These are phyloP conservation scores for Wakefieldia striispora DNA, from an alignment of 768 basidiomycete genomes.

Conservation along the genomic window DNA sequence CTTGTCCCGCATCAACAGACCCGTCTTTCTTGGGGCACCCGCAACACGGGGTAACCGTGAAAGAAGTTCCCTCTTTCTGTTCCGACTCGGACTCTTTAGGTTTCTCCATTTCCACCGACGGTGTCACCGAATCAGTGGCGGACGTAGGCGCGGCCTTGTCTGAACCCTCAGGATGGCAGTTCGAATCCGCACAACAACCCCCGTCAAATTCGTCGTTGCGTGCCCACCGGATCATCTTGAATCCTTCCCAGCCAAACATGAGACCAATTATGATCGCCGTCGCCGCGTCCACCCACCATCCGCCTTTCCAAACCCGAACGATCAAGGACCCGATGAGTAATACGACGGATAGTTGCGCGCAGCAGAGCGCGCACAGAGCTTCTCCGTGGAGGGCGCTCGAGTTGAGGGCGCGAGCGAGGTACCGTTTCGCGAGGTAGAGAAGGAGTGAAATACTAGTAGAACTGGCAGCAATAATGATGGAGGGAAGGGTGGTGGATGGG, in stretches of 20 bases:
- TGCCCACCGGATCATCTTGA: slow-evolving; percentile 43
- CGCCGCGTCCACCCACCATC: slow-evolving; percentile 49
- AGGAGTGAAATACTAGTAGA: slow-evolving; percentile 39
- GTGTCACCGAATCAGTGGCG: neutral
- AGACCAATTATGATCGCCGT: slow-evolving; percentile 40
- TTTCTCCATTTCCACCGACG: slow-evolving; percentile 1
- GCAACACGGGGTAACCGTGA: neutral
- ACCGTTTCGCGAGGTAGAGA: slow-evolving; percentile 45
- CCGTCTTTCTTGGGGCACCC: neutral
- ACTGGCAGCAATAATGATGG: slow-evolving; percentile 43
- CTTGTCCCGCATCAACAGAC: neutral
- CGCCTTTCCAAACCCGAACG: slow-evolving; percentile 40
- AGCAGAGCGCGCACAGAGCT: slow-evolving; percentile 43
- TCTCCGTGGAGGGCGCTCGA: slow-evolving; percentile 45
- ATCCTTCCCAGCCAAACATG: slow-evolving; percentile 45
- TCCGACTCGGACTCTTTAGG: neutral
- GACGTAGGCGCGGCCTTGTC: neutral
- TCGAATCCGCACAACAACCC: slow-evolving; percentile 33
- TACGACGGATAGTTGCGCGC: slow-evolving; percentile 43
- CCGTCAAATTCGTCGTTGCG: slow-evolving; percentile 34
- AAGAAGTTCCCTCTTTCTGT: neutral
- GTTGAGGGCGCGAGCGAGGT: slow-evolving; percentile 43
- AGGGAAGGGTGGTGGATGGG: slow-evolving; percentile 38
- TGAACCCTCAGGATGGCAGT: neutral
- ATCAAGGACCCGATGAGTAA: slow-evolving; percentile 42